Base-by-base conservation (phyloP, 495 filamentous ascomycete genomes). In the Podospora fimiseda region DNA sequence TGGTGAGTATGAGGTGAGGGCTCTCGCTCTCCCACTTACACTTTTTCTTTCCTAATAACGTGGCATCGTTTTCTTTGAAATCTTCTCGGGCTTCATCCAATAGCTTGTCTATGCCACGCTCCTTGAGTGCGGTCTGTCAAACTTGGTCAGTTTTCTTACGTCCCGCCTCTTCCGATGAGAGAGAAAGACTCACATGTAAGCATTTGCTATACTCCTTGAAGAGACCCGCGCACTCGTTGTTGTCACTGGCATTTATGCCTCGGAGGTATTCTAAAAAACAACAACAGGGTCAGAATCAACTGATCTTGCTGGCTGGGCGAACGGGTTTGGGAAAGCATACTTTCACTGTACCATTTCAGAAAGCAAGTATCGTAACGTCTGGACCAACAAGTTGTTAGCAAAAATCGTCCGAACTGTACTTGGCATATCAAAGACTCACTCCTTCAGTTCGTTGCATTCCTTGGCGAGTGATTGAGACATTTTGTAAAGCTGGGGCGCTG, bases 281-380 rank as follows among this genome's bases (percentile, higher is more conserved):
- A 2, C 2, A 18, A 23, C 7, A 15, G 8, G n/a, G 11, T 16
- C 23, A 24, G 19, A 7, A 15, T 18, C 2, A 21, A 19, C 2
- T 7, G 9, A 0, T 13, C 4, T 36, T 22, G 5, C 16, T n/a
- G 21, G 47, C 16, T 46, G 21, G 7, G 11, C 16, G 22, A 55
- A 11, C 36, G 37, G 19, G 33, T 16, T 4, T 20, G 21, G 13
- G 22, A 38, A 39, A 51, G 68, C 85, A 46, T 74, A 92, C 90
- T 95, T 68, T 96, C 90, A 61, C 89, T 95, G 69, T 95, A 96
- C 90, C 90, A 96, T 66, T 92, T 94, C 39, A 96, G 70, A 60
- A 96, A 96, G 69, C 90, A 96, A 43, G 82, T 88, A 63, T 96
- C 90, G 66, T 96, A 96, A 63, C 83, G 87, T 58, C 87, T 89